Conservation (phyloP, 805 yeast species). For the Ogataea dorogensis region DNA sequence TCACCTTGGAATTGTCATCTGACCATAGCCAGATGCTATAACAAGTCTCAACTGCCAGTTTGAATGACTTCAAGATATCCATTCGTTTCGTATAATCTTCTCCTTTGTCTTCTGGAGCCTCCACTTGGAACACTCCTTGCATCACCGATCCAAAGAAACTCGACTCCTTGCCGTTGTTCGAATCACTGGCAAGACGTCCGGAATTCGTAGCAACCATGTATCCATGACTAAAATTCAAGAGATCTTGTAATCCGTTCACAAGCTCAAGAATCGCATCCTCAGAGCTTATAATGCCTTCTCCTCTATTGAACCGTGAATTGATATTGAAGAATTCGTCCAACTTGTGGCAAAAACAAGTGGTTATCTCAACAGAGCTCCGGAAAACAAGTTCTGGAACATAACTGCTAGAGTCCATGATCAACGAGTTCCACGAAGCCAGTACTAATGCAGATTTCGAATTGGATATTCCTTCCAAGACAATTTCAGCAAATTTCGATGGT, state of each 20-base stretch:
- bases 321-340: conserved; percentile 24
- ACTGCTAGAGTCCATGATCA: conserved; percentile 23
- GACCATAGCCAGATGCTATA: conserved; percentile 72
- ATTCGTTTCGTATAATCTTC: conserved; percentile 53
- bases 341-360: conserved; percentile 30
- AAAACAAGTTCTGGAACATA: conserved; percentile 30
- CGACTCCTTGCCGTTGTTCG: conserved; percentile 33
- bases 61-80: conserved; percentile 61
- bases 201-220: conserved; percentile 35
- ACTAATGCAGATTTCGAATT: conserved; percentile 24
- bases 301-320: conserved; percentile 20
- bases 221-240: conserved; percentile 58
- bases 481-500: conserved; percentile 23
- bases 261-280: conserved; percentile 45
- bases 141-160: conserved; percentile 68
- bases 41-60: conserved; percentile 52
- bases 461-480: conserved; percentile 28
- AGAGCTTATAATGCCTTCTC: conserved; percentile 18
- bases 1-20: conserved; percentile 40
- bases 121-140: conserved; percentile 76
- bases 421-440: conserved; percentile 29
- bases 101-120: conserved; percentile 52
- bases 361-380: conserved; percentile 22
- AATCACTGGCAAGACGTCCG: conserved; percentile 18
- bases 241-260: conserved; percentile 62